These are phyloP conservation scores for Torulaspora franciscae DNA, from an alignment of 805 yeast species.

Conservation along the genomic window DNA sequence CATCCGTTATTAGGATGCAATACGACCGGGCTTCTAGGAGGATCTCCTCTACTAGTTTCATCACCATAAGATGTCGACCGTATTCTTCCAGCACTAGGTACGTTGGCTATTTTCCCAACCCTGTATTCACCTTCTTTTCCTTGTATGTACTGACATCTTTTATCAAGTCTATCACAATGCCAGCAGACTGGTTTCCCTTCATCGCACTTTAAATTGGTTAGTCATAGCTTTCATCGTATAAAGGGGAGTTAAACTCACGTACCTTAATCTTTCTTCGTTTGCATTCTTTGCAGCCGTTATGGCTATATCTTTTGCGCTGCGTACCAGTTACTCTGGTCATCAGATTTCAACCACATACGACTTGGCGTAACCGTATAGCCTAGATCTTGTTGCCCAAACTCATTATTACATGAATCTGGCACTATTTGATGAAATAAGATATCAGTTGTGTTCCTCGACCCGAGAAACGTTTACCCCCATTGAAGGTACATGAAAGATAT, in stretches of 20 bases:
- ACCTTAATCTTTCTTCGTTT: conserved; percentile 7
- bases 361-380: background rate
- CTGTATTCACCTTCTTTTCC: background rate
- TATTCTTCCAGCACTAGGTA: background rate
- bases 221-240: background rate
- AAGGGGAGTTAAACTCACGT: background rate
- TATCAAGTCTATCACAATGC: conserved; percentile 7
- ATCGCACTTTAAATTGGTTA: conserved; percentile 3
- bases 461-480: background rate
- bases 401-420: background rate
- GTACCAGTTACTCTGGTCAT: background rate
- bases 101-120: background rate
- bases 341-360: conserved; percentile 1
- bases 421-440: background rate
- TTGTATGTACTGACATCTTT: conserved; percentile 2
- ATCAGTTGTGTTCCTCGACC: background rate
- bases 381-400: background rate
- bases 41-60: background rate
- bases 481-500: background rate
- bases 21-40: background rate
- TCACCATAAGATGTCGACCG: background rate
- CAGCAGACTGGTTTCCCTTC: conserved; percentile 8
- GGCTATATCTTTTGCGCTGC: conserved; percentile 2
- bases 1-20: background rate
- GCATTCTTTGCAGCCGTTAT: conserved; percentile 7